Base-by-base conservation (phyloP, 306 rosid species). In the Gastrolobium bilobum region DNA sequence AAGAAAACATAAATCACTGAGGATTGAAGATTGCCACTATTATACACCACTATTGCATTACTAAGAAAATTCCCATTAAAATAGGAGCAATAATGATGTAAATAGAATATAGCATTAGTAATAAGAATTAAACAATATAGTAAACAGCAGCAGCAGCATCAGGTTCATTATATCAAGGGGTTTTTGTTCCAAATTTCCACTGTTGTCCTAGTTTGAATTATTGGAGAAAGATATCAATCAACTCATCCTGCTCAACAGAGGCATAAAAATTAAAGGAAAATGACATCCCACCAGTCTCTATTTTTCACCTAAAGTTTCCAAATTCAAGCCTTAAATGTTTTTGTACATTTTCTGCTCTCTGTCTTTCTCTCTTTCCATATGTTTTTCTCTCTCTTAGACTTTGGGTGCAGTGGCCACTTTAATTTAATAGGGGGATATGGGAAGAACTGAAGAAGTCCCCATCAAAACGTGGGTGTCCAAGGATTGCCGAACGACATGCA, bases 221-320 rank as follows among this genome's bases (percentile, higher is more conserved):
- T 75, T 50, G 39, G 33, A 15, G 59, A 29, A 72, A 79, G 62
- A 63, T 37, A 61, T 53, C 5, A 73, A 85, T 68, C 84, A 76
- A 81, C 20, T 78, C 63, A 7, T 85, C 75, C 90, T 88, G 89
- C 89, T 86, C 40, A 81, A 44, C 6, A 26, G 14, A 65, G 80
- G 42, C 71, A 75, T n/a, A 59, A 20, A 20, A 89, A 91, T 94
- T 87, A 84, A 87, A 84, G 42, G 97, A 91, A 87, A 89, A 73
- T 44, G 97, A 93, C 98, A 5, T 39, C 4, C 86, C 90, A 89
- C 97, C 94, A 75, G 84, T 81, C 82, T 77, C 68, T 64, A 58
- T 53, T 84, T 84, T 79, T 76, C 79, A 46, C 42, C 77, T 79
- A 83, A 82, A 85, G 83, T 86, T 83, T 88, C 93, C 84, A 88